Base-by-base conservation (phyloP, 345 rosid species). In the Stellera chamaejasme region DNA sequence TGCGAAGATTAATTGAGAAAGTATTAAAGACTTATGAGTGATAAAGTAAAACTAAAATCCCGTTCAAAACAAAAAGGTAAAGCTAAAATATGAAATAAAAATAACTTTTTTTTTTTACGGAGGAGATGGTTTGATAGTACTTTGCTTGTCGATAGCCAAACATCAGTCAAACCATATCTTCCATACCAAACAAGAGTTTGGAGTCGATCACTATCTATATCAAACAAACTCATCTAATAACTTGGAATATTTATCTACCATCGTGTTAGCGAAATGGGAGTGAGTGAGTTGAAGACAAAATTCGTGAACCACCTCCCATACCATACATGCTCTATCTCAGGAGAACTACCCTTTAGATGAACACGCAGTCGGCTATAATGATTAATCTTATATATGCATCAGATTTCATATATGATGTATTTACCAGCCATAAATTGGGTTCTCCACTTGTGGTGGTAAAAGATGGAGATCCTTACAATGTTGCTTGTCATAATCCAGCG, bases 381-480 rank as follows among this genome's bases (percentile, higher is more conserved):
- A 26, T 3, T 39, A 23, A 55, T 57, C 25, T 15, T 56, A 62
- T 68, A 60, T 46, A 66, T 23, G 5, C 26, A 10, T 14, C 54
- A 47, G n/a, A 10, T 8, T n/a, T 27, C 16, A n/a, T 11, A 19
- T 53, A 43, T n/a, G n/a, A n/a, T n/a, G n/a, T 26, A 26, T 61
- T 74, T 69, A 87, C 90, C 88, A 87, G 41, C 88, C 86, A 69
- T 83, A 83, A 28, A 87, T 74, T 11, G 95, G 95, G 66, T 87
- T 87, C 67, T 82, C 87, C 56, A 79, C 96, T 27, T 77, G 90
- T 15, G 96, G 90, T 3, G 97, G 94, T 73, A 84, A 71, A 63
- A 93, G 87, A 63, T 69, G 72, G 43, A 93, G 86, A 72, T 93
- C 96, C 70, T 84, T 87, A 66, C 88, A 78, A 43, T 93, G 99